Evolutionary conservation across 2,329 filamentous ascomycete species (phyloP), one percentile per base, ranked within the genome.

Genomic region (Diaporthe citri): DNA sequence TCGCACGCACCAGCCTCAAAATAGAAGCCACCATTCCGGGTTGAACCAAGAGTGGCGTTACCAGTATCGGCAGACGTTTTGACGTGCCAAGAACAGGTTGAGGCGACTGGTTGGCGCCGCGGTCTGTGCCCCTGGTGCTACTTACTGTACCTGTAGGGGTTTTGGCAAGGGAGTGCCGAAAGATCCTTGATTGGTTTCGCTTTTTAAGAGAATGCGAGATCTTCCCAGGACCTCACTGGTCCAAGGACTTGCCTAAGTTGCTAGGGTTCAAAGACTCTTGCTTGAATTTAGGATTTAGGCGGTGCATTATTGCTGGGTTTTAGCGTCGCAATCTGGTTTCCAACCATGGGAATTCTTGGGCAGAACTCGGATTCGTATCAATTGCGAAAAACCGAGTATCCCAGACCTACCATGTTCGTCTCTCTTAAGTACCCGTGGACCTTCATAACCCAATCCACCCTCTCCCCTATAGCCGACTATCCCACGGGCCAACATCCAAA

Each of bases 31-130:
- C 85, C 86, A 39, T 87, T 83, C 25, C 83, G 80, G 1, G 79
- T 89, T 36, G 92, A 84, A 78, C 93, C 95, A 34, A 95, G 84
- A 1, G 93, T 89, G 79, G 95, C 93, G 72, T 94, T 88, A 91
- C 92, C 92, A 0, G 90, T 48, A 22, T n/a, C n/a, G 56, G 34
- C 56, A 59, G 10, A 25, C 22, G 20, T 15, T 12, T n/a, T n/a
- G 56, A 59, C 2, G 10, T 59, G 56, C 56, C 20, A 59, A 59
- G 34, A 59, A 13, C 34, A 59, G 56, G 10, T 15, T 39, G 3
- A 10, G 56, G 34, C 39, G 20, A 39, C 20, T 4, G 2, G 56
- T n/a, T 39, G 9, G 34, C 34, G 20, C 31, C 34, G 7, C 20
- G 56, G 55, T 39, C 31, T 12, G 56, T 39, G 56, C 56, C 13